phyloP scores from a whole-genome alignment of 2,329 filamentous ascomycete species.

The Whalleya microplaca region DNA sequence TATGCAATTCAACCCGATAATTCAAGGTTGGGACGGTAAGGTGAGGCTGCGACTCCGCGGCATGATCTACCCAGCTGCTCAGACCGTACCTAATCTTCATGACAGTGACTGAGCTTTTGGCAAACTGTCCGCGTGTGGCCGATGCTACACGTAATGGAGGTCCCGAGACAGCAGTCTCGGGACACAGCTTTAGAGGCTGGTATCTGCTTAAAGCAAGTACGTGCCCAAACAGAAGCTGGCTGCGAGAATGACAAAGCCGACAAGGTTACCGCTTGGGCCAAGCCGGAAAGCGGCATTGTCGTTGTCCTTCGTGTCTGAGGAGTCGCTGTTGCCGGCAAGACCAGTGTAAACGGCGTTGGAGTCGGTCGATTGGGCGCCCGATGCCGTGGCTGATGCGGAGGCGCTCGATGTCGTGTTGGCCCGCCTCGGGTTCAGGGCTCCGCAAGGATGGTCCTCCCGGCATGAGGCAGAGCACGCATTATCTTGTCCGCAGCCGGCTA shows the following conservation, averaged over 20 bases:
- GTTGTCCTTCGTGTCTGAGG: constrained; percentile 5
- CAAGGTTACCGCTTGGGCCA: constrained; percentile 21
- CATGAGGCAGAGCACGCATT: constrained; percentile 64
- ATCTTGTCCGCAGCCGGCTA: constrained; percentile 57
- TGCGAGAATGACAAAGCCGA: constrained; percentile 22
- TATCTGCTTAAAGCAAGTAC: constrained; percentile 17
- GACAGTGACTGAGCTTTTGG: background rate
- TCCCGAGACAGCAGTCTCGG: background rate
- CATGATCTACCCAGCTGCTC: background rate
- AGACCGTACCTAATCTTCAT: background rate
- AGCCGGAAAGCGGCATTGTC: constrained; percentile 20
- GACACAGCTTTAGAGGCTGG: background rate
- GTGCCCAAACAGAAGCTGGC: constrained; percentile 23
- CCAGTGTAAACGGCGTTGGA: constrained; percentile 43
- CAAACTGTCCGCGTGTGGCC: background rate
- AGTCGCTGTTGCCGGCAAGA: constrained; percentile 29
- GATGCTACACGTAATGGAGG: background rate
- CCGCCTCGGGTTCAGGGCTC: constrained; percentile 65
- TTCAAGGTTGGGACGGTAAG: background rate
- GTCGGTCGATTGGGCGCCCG: constrained; percentile 40
- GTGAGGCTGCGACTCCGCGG: background rate
- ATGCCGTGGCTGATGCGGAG: constrained; percentile 43
- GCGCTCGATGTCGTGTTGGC: constrained; percentile 59
- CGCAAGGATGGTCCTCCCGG: constrained; percentile 71
- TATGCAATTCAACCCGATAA: background rate